Evolutionary conservation across 2,329 filamentous ascomycete genomes (phyloP).

Genomic region (Ophiostoma ulmi): DNA sequence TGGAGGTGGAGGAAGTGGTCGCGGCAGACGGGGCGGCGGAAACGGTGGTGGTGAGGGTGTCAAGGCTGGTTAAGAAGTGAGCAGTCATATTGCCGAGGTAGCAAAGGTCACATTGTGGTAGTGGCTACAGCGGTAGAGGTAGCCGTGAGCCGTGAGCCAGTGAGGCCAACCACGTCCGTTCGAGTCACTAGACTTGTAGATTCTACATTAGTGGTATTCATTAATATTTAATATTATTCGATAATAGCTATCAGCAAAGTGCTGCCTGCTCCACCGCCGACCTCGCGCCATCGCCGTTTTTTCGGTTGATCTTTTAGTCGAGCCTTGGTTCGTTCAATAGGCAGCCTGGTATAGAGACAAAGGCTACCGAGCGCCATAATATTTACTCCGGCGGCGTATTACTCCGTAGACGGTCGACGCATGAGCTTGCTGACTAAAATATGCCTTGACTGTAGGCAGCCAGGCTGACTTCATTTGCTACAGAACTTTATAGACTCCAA

Average conservation of each 20-base stretch:
- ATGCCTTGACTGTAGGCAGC: slow-evolving; percentile 6
- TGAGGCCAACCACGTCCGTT: slow-evolving; percentile 3
- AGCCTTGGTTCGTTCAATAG: not conserved
- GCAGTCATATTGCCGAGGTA: not conserved
- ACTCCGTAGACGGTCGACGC: not conserved
- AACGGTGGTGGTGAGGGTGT: slow-evolving; percentile 4
- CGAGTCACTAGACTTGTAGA: not conserved
- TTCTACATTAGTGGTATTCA: not conserved
- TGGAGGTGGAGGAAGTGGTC: not conserved
- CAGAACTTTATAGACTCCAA: not conserved
- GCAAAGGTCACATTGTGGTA: not conserved
- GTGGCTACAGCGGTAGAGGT: no score
- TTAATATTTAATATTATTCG: not conserved
- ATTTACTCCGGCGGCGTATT: not conserved
- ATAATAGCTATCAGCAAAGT: not conserved
- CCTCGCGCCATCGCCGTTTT: not conserved
- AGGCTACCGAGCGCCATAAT: not conserved
- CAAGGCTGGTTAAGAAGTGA: slow-evolving; percentile 9
- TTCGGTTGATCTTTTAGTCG: not conserved
- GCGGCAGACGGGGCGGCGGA: not conserved
- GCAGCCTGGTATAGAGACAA: not conserved
- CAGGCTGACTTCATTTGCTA: not conserved
- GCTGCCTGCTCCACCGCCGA: not conserved
- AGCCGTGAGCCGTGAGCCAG: not conserved
- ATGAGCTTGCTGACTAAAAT: not conserved